Evolutionary conservation across 805 yeast genomes (phyloP), one percentile per base, ranked within the genome.

Genomic region (Candida parachauliodes): DNA sequence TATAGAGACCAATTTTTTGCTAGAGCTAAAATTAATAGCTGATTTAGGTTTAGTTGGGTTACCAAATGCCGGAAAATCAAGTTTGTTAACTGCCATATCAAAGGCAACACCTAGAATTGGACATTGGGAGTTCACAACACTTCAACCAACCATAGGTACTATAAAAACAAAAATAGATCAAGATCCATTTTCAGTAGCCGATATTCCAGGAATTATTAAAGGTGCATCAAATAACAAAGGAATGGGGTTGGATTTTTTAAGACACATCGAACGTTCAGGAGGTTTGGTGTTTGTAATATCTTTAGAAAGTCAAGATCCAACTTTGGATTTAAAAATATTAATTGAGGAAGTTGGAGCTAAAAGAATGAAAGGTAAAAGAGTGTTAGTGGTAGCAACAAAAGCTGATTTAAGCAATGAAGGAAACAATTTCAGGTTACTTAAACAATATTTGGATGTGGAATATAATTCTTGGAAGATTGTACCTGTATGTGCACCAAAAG

Each of bases 41-140:
- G 98, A 93, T 59, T 63, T 91, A 41, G 98, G 98, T 0, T 65
- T 93, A 5, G 96, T 93, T 16, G 98, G 98, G 0, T 67, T 93
- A 14, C 98, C 98, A 1, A 93, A 93, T 59, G 96, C 98, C 3
- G 98, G 98, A 1, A 93, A 93, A 55, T 87, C 96, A 3, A 88
- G 97, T 0, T 68, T 93, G 21, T 62, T 93, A 31, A 68, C 94
- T 39, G 88, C 94, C 8, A 87, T 93, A 11, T 86, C 96, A 0
- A 77, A 79, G 38, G 98, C 98, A 0, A 71, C 81, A 40, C 97
- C 98, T 1, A 69, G 86, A 40, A 85, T 93, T 10, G 98, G 98
- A 0, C 95, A 88, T 59, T 93, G 97, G 96, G 94, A 84, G 52
- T 93, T 93, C 55, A 93, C 98, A 0, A 93, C 98, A 0, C 63